Evolutionary conservation across 306 rosid species (phyloP), one percentile per base, ranked within the genome.

Genomic region (Rosa multiflora): DNA sequence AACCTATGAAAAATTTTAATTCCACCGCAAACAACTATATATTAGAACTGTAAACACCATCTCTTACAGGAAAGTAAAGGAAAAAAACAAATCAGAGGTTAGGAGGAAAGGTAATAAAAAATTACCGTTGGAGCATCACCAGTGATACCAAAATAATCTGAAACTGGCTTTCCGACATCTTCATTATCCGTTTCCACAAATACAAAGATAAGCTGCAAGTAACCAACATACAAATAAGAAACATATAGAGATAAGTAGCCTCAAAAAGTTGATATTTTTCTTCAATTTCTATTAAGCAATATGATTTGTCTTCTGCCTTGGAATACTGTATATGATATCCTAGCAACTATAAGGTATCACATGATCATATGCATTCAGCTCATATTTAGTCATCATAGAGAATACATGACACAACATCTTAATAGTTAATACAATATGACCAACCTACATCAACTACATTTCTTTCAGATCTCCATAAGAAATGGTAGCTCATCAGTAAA

Each of bases 121-220:
- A 37, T 72, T 88, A 91, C 99, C 85, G 86, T 71, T 76, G 98
- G 96, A 84, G 52, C 93, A 88, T 85, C 85, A 56, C 98, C 89
- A 51, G 83, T 85, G 79, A 96, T 59, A 80, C 99, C 99, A 82
- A 96, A 96, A 88, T 96, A 91, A 11, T 91, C 98, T 79, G 98
- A 85, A 79, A 91, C 97, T 67, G 98, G 94, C 89, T 85, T 91
- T 79, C 99, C 98, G 71, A 87, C 88, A 78, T 93, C 99, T 87
- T 96, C 98, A 26, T 90, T 87, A 88, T 96, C 98, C 81, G 82
- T 81, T 82, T 93, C 90, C 80, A 96, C 97, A 59, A 76, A 82
- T 61, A 96, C 96, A 74, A 90, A 93, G 84, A 96, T 82, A 83
- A 96, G 91, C 99, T 96, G 93, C 92, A 89, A 62, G 69, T 14